Base-by-base conservation (phyloP, 2,329 filamentous ascomycete species). In the Colletotrichum graminicola region DNA sequence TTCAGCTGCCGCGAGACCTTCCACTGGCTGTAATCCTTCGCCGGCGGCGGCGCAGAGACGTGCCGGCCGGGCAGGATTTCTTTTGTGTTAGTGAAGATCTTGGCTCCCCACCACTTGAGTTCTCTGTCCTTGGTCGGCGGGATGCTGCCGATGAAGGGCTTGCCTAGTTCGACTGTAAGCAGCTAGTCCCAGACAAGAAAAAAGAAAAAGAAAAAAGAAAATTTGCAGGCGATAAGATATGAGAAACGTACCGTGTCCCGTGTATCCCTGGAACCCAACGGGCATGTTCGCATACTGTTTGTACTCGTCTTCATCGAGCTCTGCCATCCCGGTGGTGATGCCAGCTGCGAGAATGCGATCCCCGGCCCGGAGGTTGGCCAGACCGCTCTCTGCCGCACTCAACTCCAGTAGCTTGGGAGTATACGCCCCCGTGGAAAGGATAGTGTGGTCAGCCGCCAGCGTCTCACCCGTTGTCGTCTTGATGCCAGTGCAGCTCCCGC, bases 61-160 rank as follows among this genome's bases (percentile, higher is more conserved):
- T 80, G 79, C 5, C 84, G 84, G 0, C 88, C 88, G 1, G 88
- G 86, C 52, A 86, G 74, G 8, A 87, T 82, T 70, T 88, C 85
- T 21, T 80, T 80, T 0, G 84, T 87, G 78, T 90, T 90, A 62
- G 79, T 84, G 79, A 91, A 90, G 73, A 90, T 89, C 66, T 83
- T 87, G 64, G 86, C 84, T 21, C 88, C 88, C 88, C 89, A 91
- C 86, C 87, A 90, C 76, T 91, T 90, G 71, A 89, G 80, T 75
- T 84, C 82, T 0, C 80, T 78, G 61, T 84, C 81, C 29, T 79
- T 81, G 2, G 86, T 90, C 0, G 86, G 88, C 6, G 89, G 89
- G 21, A 91, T 79, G 56, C 83, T 88, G 32, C 88, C 89, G 66
- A 89, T 87, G 70, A 89, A 89, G 0, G 87, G 84, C 23, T 73